phyloP scores from a whole-genome alignment of 2,329 filamentous ascomycete species.

The Hypomyces perniciosus region DNA sequence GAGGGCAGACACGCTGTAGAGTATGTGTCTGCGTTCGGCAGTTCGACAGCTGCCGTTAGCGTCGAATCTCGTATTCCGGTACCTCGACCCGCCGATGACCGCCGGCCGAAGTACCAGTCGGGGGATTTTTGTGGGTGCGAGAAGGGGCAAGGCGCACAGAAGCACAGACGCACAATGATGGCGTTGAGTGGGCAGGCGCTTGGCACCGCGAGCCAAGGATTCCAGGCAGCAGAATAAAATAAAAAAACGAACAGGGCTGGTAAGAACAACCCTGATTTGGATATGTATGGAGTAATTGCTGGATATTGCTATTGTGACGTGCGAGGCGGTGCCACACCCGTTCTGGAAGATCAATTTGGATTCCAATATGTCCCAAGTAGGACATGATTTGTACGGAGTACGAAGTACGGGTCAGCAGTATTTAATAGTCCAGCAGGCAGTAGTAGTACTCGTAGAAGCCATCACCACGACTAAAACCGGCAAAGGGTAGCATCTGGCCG shows the following conservation, averaged over 20 bases:
- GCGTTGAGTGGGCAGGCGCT: slow-evolving; percentile 12
- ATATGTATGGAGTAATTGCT: too few species aligned
- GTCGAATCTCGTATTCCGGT: not conserved
- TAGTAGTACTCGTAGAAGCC: not conserved
- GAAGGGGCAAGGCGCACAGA: slow-evolving; percentile 1
- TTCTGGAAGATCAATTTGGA: too few species aligned
- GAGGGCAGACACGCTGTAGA: not conserved
- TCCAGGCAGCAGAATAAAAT: slow-evolving; percentile 13
- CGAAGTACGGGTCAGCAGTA: too few species aligned
- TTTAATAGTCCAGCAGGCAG: too few species aligned
- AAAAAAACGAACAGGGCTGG: not conserved
- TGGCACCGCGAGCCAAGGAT: slow-evolving; percentile 4
- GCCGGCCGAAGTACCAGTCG: not conserved
- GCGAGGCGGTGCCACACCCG: not conserved
- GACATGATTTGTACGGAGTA: too few species aligned
- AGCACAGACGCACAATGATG: slow-evolving; percentile 5
- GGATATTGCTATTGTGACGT: not conserved
- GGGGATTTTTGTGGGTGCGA: slow-evolving; percentile 4
- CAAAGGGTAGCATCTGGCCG: not conserved
- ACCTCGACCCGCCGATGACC: not conserved
- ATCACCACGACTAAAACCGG: not conserved
- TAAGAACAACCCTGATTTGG: too few species aligned
- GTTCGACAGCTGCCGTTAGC: slow-evolving; percentile 9
- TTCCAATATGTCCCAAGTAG: too few species aligned
- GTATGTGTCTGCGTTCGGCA: not conserved